Evolutionary conservation across 2,329 filamentous ascomycete genomes (phyloP).

Genomic region (Sporothrix dimorphospora): DNA sequence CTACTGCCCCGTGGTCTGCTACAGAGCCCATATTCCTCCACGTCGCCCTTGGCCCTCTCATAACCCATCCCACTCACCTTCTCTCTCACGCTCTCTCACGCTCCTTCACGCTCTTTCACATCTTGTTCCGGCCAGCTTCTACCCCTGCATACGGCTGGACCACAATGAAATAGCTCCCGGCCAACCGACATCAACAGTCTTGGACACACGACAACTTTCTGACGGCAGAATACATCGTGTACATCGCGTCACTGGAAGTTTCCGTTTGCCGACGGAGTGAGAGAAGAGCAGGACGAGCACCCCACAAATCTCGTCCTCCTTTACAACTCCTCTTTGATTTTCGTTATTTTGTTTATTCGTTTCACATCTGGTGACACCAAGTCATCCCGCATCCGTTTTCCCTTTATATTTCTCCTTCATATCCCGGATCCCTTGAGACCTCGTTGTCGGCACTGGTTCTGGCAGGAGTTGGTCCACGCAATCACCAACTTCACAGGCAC

Average conservation of each 20-base stretch:
- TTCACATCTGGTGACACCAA: not conserved
- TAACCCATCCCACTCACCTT: not conserved
- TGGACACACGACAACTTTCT: not conserved
- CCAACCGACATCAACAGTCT: no score
- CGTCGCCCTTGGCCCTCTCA: not conserved
- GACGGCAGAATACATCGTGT: not conserved
- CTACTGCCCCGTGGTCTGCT: not conserved
- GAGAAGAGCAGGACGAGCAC: not conserved
- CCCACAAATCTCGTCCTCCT: not conserved
- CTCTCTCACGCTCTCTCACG: not conserved
- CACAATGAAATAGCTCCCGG: conserved; percentile 9
- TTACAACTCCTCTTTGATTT: not conserved
- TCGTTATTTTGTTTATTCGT: not conserved
- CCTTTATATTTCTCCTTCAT: not conserved
- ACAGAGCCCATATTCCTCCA: not conserved
- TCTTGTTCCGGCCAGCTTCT: not conserved
- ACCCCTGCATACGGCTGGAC: not conserved
- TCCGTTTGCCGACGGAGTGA: no score
- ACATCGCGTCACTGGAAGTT: no score
- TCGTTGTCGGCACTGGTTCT: not conserved
- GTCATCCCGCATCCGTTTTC: no score
- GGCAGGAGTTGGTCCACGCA: not conserved
- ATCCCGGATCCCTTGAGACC: not conserved
- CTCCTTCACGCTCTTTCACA: not conserved
- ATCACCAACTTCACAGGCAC: not conserved